A percentile compares a stretch with the other conserved stretches of the same genome.
Evolutionary conservation across 495 filamentous ascomycete genomes (phyloP).

Genomic region (Copromyces sp.): DNA sequence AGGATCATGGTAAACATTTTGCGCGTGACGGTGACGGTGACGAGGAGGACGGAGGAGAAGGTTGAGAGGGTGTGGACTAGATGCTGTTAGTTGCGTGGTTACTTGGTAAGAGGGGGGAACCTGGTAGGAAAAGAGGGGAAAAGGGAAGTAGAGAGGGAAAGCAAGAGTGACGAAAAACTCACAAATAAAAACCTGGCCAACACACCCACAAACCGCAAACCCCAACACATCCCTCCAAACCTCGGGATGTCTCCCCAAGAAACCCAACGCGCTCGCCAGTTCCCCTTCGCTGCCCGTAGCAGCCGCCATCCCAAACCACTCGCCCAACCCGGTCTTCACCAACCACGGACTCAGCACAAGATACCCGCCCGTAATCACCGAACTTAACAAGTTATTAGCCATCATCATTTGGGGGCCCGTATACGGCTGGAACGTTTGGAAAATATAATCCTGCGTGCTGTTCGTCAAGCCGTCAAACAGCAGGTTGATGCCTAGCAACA

Average conservation of each 20-base stretch:
- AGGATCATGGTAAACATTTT: constrained; percentile 99
- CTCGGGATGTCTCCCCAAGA: constrained; percentile 64
- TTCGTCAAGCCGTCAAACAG: constrained; percentile 95
- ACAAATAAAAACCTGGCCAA: constrained; percentile 97
- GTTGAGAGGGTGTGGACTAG: constrained; percentile 80
- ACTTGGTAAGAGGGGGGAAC: no score
- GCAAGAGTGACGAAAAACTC: constrained; percentile 17
- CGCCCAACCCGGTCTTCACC: constrained; percentile 51
- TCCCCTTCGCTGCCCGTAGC: constrained; percentile 54
- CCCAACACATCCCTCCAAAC: constrained; percentile 78
- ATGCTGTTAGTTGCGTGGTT: not conserved
- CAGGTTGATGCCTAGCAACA: constrained; percentile 82
- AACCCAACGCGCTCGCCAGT: constrained; percentile 65
- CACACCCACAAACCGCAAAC: constrained; percentile 84
- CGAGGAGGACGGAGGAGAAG: constrained; percentile 84
- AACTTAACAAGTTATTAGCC: constrained; percentile 76
- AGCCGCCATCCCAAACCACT: constrained; percentile 56
- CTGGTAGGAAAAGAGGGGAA: no score
- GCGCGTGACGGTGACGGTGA: constrained; percentile 92
- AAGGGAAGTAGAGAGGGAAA: not conserved
- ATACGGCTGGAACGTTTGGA: constrained; percentile 63
- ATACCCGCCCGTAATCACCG: constrained; percentile 59
- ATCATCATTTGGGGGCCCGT: constrained; percentile 98
- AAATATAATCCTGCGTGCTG: constrained; percentile 92
- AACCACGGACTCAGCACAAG: constrained; percentile 71